phyloP scores from a whole-genome alignment of 2,329 filamentous ascomycete species.

The Fusarium citri region DNA sequence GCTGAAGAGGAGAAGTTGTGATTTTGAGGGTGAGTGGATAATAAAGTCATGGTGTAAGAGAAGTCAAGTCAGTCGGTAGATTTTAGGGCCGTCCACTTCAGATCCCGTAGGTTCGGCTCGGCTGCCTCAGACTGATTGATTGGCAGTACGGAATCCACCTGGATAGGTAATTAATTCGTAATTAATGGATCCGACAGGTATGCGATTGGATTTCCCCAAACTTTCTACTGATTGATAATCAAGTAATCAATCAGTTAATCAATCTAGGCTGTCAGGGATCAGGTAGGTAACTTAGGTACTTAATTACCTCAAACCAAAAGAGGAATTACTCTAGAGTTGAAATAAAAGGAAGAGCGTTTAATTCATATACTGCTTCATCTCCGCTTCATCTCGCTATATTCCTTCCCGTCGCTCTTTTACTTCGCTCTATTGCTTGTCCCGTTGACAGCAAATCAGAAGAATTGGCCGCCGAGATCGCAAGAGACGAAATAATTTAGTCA shows the following conservation, averaged over 20 bases:
- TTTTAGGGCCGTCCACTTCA: constrained; percentile 35
- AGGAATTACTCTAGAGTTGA: background rate
- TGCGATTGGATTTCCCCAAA: background rate
- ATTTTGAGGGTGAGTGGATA: constrained; percentile 5
- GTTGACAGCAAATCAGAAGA: background rate
- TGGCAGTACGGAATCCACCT: constrained; percentile 19
- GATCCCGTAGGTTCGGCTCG: constrained; percentile 31
- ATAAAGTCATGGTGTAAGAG: constrained; percentile 30
- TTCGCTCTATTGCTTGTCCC: background rate
- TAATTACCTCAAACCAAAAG: background rate
- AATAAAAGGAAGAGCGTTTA: background rate
- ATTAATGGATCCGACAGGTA: constrained; percentile 6
- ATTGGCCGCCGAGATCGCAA: background rate
- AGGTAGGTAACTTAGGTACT: background rate
- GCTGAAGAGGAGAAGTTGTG: constrained; percentile 11
- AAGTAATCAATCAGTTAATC: constrained; percentile 20
- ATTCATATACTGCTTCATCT: constrained; percentile 9
- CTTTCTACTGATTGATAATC: constrained; percentile 36
- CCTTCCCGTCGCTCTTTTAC: constrained; percentile 27
- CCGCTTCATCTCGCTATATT: constrained; percentile 25
- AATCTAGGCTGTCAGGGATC: background rate
- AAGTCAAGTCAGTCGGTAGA: constrained; percentile 16
- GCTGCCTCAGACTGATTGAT: background rate
- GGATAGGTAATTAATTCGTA: constrained; percentile 18
- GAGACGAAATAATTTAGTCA: background rate